These are phyloP conservation scores for Sarocladium strictum DNA, from an alignment of 2,329 filamentous ascomycete species.

Conservation along the genomic window DNA sequence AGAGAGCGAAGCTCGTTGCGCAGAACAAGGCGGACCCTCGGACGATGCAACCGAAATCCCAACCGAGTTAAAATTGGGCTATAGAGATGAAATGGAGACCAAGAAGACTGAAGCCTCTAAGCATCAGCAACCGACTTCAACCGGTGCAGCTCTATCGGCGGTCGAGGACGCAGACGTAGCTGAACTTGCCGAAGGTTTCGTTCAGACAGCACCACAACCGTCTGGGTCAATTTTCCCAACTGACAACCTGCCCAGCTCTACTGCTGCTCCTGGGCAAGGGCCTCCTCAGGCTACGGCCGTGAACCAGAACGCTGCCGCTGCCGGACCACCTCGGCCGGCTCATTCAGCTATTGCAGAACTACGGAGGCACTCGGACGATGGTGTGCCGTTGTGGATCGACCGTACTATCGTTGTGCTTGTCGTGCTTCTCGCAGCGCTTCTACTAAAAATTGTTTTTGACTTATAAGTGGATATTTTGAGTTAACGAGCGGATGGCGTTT, in stretches of 20 bases:
- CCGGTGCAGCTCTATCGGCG: neutral
- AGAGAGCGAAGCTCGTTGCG: conserved; percentile 59
- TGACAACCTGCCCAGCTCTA: neutral
- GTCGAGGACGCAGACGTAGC: conserved; percentile 35
- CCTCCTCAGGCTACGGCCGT: conserved; percentile 16
- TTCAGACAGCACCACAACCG: conserved; percentile 37
- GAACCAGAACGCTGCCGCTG: conserved; percentile 7
- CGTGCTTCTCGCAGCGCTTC: conserved; percentile 63
- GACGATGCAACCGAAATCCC: conserved; percentile 42
- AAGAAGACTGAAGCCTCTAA: neutral
- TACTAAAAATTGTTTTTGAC: conserved; percentile 49
- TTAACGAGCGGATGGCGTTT: neutral
- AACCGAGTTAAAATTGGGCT: conserved; percentile 58
- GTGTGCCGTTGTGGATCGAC: conserved; percentile 71
- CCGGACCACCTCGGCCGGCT: conserved; percentile 6
- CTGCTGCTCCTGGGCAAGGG: neutral
- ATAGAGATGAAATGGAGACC: conserved; percentile 62
- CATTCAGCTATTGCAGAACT: conserved; percentile 10
- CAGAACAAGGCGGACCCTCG: conserved; percentile 21
- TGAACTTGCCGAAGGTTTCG: conserved; percentile 52
- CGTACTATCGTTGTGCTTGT: conserved; percentile 70
- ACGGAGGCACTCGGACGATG: conserved; percentile 30
- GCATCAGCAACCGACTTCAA: neutral
- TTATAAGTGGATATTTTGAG: conserved; percentile 11
- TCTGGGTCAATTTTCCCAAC: neutral